A percentile compares a stretch with the other conserved stretches of the same genome.
phyloP scores from a whole-genome alignment of 495 filamentous ascomycete genomes.

The Daldinia grandis region DNA sequence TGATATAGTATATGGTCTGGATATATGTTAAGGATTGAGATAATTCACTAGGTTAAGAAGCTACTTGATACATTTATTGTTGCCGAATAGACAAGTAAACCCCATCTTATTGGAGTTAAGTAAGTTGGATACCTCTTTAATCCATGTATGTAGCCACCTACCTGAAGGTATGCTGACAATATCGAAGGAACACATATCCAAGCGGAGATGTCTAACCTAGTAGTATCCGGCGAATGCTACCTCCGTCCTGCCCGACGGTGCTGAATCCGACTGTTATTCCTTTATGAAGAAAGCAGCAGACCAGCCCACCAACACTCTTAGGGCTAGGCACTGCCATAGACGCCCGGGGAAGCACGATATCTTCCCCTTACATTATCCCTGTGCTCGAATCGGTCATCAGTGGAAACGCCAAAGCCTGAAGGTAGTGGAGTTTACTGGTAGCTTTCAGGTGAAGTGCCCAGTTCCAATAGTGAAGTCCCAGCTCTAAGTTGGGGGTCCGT shows the following conservation, averaged over 20 bases:
- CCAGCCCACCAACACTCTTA: not conserved
- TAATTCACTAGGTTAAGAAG: not conserved
- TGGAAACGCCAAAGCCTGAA: conserved; percentile 1
- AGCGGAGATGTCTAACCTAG: not conserved
- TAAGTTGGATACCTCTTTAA: not conserved
- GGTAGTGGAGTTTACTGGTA: not conserved
- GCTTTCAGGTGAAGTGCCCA: conserved; percentile 16
- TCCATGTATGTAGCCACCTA: not conserved
- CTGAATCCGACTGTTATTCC: no score
- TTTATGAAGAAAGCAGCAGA: not conserved
- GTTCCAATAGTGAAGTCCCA: conserved; percentile 1
- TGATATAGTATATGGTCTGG: not conserved
- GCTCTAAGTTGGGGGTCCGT: conserved; percentile 38
- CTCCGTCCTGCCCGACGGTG: conserved; percentile 19
- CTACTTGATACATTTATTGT: not conserved
- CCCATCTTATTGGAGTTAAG: not conserved
- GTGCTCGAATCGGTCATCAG: conserved; percentile 1
- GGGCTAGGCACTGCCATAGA: not conserved
- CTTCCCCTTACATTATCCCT: not conserved
- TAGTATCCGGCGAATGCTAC: conserved; percentile 2
- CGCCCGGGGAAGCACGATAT: not conserved
- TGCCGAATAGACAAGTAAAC: not conserved
- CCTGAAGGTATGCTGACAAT: not conserved
- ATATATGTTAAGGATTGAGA: not conserved
- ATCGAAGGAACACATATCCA: not conserved